A percentile compares a stretch with the other conserved stretches of the same genome.
These are phyloP conservation scores for Hypholoma sublateritium DNA, from an alignment of 768 basidiomycete genomes.

Conservation along the genomic window DNA sequence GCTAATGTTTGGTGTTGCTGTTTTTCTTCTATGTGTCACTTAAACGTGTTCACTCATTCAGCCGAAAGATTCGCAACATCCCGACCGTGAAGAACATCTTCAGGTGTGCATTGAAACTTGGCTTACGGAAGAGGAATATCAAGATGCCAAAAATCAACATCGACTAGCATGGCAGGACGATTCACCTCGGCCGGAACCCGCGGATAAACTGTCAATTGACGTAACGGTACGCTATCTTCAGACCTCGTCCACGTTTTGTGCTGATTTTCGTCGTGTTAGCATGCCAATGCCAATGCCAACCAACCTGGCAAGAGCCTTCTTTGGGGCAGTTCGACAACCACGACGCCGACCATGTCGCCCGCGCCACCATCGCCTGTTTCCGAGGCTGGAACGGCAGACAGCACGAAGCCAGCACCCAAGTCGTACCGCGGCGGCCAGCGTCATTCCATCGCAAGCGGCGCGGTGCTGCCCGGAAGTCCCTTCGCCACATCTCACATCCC, in stretches of 20 bases:
- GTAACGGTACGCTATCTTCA: slow-evolving; percentile 30
- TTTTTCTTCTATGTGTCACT: background rate
- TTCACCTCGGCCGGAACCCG: slow-evolving; percentile 42
- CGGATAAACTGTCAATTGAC: slow-evolving; percentile 38
- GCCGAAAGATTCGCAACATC: slow-evolving; percentile 79
- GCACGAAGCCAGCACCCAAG: background rate
- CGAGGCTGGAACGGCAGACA: slow-evolving; percentile 15
- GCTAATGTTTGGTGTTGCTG: background rate
- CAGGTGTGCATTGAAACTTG: slow-evolving; percentile 79
- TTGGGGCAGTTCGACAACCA: slow-evolving; percentile 54
- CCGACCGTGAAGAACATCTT: slow-evolving; percentile 65
- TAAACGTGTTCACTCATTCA: slow-evolving; percentile 25
- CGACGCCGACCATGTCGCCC: slow-evolving; percentile 35
- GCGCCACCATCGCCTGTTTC: slow-evolving; percentile 31
- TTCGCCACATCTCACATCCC: slow-evolving; percentile 35
- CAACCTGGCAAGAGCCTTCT: slow-evolving; percentile 62
- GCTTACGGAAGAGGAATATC: slow-evolving; percentile 75
- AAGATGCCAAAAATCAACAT: slow-evolving; percentile 57
- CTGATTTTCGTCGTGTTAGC: background rate
- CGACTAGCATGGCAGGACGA: slow-evolving; percentile 72
- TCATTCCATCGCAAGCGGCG: slow-evolving; percentile 45
- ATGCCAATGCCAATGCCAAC: slow-evolving; percentile 1
- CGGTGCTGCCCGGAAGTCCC: slow-evolving; percentile 47
- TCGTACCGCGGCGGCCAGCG: slow-evolving; percentile 24
- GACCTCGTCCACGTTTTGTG: slow-evolving; percentile 1